phyloP scores from a whole-genome alignment of 495 filamentous ascomycete genomes.

The Schizothecium vesticola region DNA sequence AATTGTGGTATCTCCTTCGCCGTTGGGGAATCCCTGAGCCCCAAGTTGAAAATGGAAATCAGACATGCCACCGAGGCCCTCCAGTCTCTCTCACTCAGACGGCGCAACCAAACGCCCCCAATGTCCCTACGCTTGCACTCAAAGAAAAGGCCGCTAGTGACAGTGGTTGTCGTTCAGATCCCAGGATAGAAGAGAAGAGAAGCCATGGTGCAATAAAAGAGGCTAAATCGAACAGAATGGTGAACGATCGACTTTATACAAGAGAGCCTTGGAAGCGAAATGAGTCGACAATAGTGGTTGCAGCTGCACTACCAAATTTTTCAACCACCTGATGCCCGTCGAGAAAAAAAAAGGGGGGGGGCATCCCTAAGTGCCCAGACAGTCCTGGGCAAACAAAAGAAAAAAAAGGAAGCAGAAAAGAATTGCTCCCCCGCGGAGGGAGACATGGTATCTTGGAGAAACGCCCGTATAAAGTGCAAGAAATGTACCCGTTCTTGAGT shows the following conservation, averaged over 20 bases:
- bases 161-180: not conserved
- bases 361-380: not conserved
- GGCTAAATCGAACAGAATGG: not conserved
- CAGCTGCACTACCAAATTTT: not conserved
- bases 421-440: constrained; percentile 1
- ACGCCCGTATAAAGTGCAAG: not conserved
- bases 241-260: not conserved
- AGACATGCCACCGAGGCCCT: not conserved
- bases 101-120: not conserved
- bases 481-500: not conserved
- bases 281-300: not conserved
- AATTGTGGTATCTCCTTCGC: not conserved
- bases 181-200: not conserved
- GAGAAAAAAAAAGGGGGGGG: not conserved
- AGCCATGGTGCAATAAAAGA: not conserved
- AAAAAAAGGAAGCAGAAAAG: not conserved
- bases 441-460: constrained; percentile 11
- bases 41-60: not conserved
- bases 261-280: not conserved
- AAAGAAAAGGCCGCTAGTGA: not conserved
- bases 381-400: not conserved
- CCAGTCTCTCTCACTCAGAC: not conserved
- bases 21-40: not conserved
- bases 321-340: not conserved
- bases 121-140: not conserved